phyloP scores from a whole-genome alignment of 345 rosid species.

The Euphorbia lathyris region DNA sequence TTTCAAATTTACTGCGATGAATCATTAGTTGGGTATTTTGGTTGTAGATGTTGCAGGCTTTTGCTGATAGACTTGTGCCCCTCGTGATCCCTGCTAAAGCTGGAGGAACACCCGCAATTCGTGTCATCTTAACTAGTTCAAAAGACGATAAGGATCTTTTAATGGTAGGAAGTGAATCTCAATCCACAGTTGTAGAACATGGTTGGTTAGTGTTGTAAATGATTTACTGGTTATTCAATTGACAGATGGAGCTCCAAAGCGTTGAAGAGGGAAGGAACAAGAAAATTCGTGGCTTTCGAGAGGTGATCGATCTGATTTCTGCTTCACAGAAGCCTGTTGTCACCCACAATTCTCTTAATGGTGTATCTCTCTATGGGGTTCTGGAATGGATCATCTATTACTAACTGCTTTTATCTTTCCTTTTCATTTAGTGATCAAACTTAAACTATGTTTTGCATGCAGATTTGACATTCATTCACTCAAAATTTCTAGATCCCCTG shows the following conservation, averaged over 20 bases:
- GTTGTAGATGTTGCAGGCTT: constrained; percentile 59
- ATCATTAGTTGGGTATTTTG: constrained; percentile 15
- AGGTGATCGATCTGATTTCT: constrained; percentile 85
- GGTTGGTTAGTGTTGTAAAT: constrained; percentile 5
- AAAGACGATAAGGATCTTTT: constrained; percentile 67
- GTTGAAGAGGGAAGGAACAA: constrained; percentile 59
- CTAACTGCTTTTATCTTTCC: constrained; percentile 11
- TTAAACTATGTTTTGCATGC: constrained; percentile 22
- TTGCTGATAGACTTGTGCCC: constrained; percentile 65
- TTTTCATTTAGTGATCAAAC: not conserved
- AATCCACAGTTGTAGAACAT: constrained; percentile 2
- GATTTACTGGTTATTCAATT: constrained; percentile 26
- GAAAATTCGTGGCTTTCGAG: constrained; percentile 78
- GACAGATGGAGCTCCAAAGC: constrained; percentile 66
- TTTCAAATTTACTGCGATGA: not conserved
- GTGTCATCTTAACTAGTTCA: constrained; percentile 68
- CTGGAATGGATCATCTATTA: constrained; percentile 6
- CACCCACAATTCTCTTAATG: constrained; percentile 75
- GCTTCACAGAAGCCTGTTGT: constrained; percentile 80
- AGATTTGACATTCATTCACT: constrained; percentile 77
- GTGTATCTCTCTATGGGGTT: constrained; percentile 41
- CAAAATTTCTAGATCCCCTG: constrained; percentile 72
- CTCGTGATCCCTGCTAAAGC: constrained; percentile 63
- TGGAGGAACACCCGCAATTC: constrained; percentile 65
- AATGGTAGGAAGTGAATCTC: constrained; percentile 42